Evolutionary conservation across 768 basidiomycete genomes (phyloP).

Genomic region (Leccinum rimulosum): DNA sequence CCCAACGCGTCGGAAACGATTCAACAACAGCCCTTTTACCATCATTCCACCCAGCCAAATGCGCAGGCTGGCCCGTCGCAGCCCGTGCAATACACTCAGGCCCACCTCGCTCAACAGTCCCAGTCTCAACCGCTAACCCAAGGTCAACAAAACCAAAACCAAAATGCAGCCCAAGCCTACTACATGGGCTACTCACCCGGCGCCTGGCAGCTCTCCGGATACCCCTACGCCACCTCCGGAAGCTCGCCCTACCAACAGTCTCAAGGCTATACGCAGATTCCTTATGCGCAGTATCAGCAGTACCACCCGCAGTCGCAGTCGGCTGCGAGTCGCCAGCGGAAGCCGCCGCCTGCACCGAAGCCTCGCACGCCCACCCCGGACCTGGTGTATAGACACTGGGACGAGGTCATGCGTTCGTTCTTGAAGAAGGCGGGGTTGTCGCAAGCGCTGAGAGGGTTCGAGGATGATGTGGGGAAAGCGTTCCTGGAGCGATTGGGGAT

Average conservation of each 20-base stretch:
- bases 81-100: slow-evolving; percentile 20
- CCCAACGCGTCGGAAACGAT: slow-evolving; percentile 5
- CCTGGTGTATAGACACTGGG: slow-evolving; percentile 59
- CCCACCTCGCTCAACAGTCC: not conserved
- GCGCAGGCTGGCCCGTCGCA: slow-evolving; percentile 16
- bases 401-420: slow-evolving; percentile 53
- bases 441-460: slow-evolving; percentile 61
- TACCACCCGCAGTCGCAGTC: slow-evolving; percentile 27
- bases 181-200: slow-evolving; percentile 35
- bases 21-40: slow-evolving; percentile 8
- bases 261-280: slow-evolving; percentile 34
- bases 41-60: slow-evolving; percentile 14
- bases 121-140: slow-evolving; percentile 17
- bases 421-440: slow-evolving; percentile 51
- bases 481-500: slow-evolving; percentile 54
- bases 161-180: slow-evolving; percentile 29
- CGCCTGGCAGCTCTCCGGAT: slow-evolving; percentile 34
- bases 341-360: slow-evolving; percentile 17
- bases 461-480: slow-evolving; percentile 59
- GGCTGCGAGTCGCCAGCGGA: slow-evolving; percentile 26
- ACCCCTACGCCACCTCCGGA: slow-evolving; percentile 30
- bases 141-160: slow-evolving; percentile 27
- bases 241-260: slow-evolving; percentile 33
- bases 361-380: slow-evolving; percentile 38
- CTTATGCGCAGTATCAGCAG: slow-evolving; percentile 34